phyloP scores from a whole-genome alignment of 2,329 filamentous ascomycete species.

The Rutstroemia sp. region DNA sequence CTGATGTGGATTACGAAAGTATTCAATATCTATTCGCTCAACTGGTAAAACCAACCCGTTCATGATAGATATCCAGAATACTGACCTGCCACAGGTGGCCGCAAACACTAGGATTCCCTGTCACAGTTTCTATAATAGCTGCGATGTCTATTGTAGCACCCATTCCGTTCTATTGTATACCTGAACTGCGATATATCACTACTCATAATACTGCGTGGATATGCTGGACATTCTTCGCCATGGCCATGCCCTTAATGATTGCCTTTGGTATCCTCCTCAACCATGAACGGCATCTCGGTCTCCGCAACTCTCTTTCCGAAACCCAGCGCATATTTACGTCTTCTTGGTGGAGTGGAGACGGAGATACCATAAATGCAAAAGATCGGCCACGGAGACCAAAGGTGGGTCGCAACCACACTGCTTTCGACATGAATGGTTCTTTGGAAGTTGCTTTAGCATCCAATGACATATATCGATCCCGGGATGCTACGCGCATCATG shows the following conservation, averaged over 20 bases:
- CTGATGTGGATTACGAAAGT: conserved; percentile 66
- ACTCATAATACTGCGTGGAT: conserved; percentile 62
- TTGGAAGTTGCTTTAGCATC: conserved; percentile 25
- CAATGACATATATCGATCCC: conserved; percentile 14
- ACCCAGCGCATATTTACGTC: conserved; percentile 61
- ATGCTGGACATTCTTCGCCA: conserved; percentile 61
- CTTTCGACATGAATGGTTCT: conserved; percentile 27
- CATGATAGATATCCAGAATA: too few relatives aligned
- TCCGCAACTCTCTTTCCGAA: conserved; percentile 54
- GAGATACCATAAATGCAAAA: conserved; percentile 35
- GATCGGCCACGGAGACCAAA: conserved; percentile 33
- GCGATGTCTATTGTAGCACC: conserved; percentile 51
- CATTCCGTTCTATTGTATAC: conserved; percentile 51
- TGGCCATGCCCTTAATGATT: conserved; percentile 61
- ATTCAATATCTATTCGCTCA: conserved; percentile 63
- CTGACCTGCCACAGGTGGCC: conserved; percentile 43
- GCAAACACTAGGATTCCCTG: conserved; percentile 52
- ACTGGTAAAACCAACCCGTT: conserved; percentile 40
- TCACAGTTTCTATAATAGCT: conserved; percentile 56
- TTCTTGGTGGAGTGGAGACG: conserved; percentile 58
- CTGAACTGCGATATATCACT: conserved; percentile 45
- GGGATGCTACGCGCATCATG: conserved; percentile 17
- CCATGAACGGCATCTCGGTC: conserved; percentile 54
- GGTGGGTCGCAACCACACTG: conserved; percentile 24
- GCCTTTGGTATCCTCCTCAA: conserved; percentile 57